Conservation (phyloP, 257 asterid species). For the Prunella vulgaris region DNA sequence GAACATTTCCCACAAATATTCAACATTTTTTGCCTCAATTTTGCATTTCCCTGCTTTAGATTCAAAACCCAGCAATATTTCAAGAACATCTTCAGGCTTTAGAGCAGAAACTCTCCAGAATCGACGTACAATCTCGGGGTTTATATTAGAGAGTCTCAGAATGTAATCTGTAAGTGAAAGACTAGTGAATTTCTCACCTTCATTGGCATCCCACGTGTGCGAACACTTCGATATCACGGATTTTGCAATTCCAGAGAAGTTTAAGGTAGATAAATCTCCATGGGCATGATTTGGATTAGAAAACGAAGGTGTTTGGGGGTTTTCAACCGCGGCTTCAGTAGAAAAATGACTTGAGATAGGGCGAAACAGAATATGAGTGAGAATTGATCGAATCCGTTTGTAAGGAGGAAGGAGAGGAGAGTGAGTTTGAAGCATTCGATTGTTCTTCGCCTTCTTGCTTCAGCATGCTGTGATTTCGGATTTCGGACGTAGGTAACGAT, state of each 20-base stretch:
- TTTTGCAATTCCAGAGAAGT: constrained; percentile 35
- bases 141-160: constrained; percentile 47
- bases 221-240: constrained; percentile 38
- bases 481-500: not conserved
- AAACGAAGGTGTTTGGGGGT: constrained; percentile 10
- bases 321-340: constrained; percentile 10
- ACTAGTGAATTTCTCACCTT: constrained; percentile 35
- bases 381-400: constrained; percentile 23
- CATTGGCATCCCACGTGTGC: constrained; percentile 12
- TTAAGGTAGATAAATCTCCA: constrained; percentile 28
- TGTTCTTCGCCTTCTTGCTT: not conserved
- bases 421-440: constrained; percentile 33
- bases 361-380: constrained; percentile 1
- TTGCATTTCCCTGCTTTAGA: constrained; percentile 31
- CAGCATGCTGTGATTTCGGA: not conserved
- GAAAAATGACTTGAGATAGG: not conserved
- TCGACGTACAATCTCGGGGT: constrained; percentile 55
- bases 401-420: not conserved
- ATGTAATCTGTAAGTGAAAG: constrained; percentile 43
- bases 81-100: constrained; percentile 63
- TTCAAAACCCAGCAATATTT: constrained; percentile 63
- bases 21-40: constrained; percentile 48
- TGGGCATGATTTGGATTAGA: constrained; percentile 15
- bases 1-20: constrained; percentile 74
- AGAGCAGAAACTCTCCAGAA: constrained; percentile 66